A percentile compares a stretch with the other conserved stretches of the same genome.
phyloP scores from a whole-genome alignment of 805 yeast species.

The Priceomyces castillae region DNA sequence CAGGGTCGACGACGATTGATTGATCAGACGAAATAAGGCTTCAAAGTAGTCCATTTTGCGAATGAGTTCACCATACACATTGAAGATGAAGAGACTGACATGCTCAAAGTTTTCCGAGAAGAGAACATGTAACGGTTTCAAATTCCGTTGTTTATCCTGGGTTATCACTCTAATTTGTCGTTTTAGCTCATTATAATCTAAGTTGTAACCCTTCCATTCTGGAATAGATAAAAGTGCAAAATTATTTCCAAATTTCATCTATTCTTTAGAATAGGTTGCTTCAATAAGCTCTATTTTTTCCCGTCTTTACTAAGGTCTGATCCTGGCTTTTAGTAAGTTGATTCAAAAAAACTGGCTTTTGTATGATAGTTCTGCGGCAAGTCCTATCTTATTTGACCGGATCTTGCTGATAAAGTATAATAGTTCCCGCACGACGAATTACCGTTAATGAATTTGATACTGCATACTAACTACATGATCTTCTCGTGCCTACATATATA shows the following conservation, averaged over 20 bases:
- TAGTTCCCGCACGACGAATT: no score
- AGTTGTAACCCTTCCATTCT: slow-evolving; percentile 82
- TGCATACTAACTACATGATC: no score
- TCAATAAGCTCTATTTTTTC: background rate
- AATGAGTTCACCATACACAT: slow-evolving; percentile 64
- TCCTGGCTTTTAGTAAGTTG: no score
- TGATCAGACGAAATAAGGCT: slow-evolving; percentile 6
- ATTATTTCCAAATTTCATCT: slow-evolving; percentile 86
- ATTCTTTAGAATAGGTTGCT: background rate
- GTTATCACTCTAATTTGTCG: slow-evolving; percentile 60
- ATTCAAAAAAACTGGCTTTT: no score
- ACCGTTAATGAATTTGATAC: no score
- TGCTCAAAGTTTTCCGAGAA: slow-evolving; percentile 60
- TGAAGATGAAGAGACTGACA: slow-evolving; percentile 58
- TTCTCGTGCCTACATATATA: no score
- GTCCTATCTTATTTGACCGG: no score
- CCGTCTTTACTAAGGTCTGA: no score
- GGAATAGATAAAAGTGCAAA: slow-evolving; percentile 73
- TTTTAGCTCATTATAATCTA: slow-evolving; percentile 80
- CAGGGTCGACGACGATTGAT: background rate
- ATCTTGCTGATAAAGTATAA: no score
- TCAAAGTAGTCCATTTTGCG: slow-evolving; percentile 41
- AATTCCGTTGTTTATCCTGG: slow-evolving; percentile 10
- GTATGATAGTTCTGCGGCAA: no score
- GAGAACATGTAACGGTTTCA: slow-evolving; percentile 34